Conservation (phyloP, 1,139 yeast genomes). For the Pichiaceae sp. region DNA sequence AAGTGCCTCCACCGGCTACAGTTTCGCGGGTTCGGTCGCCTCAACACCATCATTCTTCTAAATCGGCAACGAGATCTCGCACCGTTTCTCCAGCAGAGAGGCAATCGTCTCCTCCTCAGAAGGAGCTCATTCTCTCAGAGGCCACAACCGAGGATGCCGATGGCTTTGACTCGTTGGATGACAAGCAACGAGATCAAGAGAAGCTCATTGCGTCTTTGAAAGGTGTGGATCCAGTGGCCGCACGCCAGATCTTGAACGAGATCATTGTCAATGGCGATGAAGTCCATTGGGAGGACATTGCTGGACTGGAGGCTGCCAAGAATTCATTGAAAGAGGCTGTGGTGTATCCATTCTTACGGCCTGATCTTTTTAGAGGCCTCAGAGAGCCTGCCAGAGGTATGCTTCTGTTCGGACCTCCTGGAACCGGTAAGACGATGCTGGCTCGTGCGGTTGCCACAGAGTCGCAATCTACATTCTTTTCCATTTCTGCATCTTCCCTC, state of each 20-base stretch:
- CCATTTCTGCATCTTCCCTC: constrained; percentile 85
- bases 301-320: constrained; percentile 87
- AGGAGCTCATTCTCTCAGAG: constrained; percentile 4
- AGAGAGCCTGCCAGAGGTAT: constrained; percentile 96
- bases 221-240: constrained; percentile 38
- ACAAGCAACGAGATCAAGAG: constrained; percentile 47
- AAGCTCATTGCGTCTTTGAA: constrained; percentile 33
- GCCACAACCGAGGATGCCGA: constrained; percentile 24
- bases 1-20: constrained; percentile 4
- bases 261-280: constrained; percentile 93
- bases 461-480: constrained; percentile 87
- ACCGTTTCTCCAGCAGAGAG: background rate
- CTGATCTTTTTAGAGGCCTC: constrained; percentile 84
- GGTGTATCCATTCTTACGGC: constrained; percentile 90
- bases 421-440: constrained; percentile 96
- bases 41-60: background rate
- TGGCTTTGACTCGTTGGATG: constrained; percentile 13
- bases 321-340: constrained; percentile 90
- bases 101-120: background rate
- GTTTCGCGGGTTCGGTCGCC: background rate
- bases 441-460: constrained; percentile 98
- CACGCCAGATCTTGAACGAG: constrained; percentile 74
- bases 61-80: background rate
- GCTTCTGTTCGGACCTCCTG: constrained; percentile 96
- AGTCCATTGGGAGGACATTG: constrained; percentile 95